Base-by-base conservation (phyloP, 371 early-diverging fungal species). In the Mucor sp. region DNA sequence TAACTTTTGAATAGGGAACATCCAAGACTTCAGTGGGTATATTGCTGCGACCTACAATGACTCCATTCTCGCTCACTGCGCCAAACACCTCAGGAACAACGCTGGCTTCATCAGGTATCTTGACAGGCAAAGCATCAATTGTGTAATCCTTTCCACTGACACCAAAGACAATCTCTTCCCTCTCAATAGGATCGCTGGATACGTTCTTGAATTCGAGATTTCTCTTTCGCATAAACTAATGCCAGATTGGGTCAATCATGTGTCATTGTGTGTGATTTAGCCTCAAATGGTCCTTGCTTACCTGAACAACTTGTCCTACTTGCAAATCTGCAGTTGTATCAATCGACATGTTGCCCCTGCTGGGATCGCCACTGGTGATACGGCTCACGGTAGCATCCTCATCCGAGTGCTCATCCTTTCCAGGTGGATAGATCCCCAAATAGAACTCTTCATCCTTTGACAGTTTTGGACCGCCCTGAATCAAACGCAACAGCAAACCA, bases 301-400 rank as follows among this genome's bases (percentile, higher is more conserved):
- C 87, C 75, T 87, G 87, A 1, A 87, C 87, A 58, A 71, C 71
- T 63, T 89, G 89, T 3, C 91, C 91, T 0, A 77, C 79, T 64
- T 81, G 68, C 23, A 92, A 75, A 69, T 91, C 91, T 25, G 72
- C 77, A 0, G 85, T 84, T 3, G 90, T 89, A 64, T 93, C 91
- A 6, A 93, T 73, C 0, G 93, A 88, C 83, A 93, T 85, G 33
- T 89, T 90, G 1, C 92, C 93, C 58, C 86, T 86, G 7, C 86
- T 76, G n/a, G 90, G 90, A 76, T 93, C 92, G 1, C 93, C 93
- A 58, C 92, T 89, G 33, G 87, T 88, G 55, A 93, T 82, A 37
- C 83, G 78, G 62, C 84, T 85, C 7, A 93, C 87, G 3, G 80
- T 79, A 62, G 84, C 74, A 57, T 76, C 70, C 14, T 43, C 21